Conservation (phyloP, 345 rosid species). For the Murraya paniculata region DNA sequence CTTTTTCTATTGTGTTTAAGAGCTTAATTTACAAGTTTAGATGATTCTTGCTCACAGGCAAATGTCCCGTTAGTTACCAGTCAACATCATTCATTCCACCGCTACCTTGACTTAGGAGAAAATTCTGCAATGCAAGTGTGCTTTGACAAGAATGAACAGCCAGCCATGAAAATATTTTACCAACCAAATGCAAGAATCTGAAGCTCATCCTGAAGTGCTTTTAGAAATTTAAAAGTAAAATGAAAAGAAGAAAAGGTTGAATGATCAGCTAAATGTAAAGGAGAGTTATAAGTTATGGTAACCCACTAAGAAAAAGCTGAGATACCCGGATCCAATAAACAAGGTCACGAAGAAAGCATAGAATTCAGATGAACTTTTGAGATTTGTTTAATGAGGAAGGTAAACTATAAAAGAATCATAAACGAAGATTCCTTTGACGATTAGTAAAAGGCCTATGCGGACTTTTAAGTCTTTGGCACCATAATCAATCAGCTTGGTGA, state of each 20-base stretch:
- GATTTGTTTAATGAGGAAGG: constrained; percentile 3
- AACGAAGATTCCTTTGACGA: constrained; percentile 18
- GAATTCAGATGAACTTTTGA: neutral
- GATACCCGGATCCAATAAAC: constrained; percentile 11
- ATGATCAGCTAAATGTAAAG: neutral
- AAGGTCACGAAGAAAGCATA: constrained; percentile 5
- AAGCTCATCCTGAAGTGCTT: constrained; percentile 11
- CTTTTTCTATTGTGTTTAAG: neutral
- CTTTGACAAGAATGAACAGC: constrained; percentile 15
- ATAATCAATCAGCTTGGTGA: constrained; percentile 4
- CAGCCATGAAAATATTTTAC: constrained; percentile 1
- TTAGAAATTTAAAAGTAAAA: neutral
- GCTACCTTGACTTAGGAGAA: constrained; percentile 10
- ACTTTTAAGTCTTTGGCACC: neutral
- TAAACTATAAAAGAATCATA: constrained; percentile 13
- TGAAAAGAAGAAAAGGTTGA: neutral
- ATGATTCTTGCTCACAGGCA: neutral
- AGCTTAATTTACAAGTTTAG: neutral
- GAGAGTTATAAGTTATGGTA: neutral
- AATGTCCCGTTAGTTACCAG: constrained; percentile 8
- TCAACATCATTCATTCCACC: constrained; percentile 19
- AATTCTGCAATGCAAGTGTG: constrained; percentile 20
- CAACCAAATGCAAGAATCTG: constrained; percentile 16
- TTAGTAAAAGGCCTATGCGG: neutral
- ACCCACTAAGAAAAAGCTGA: constrained; percentile 14